These are phyloP conservation scores for Ophiostoma tasmaniense DNA, from an alignment of 2,329 filamentous ascomycete genomes.

Conservation along the genomic window DNA sequence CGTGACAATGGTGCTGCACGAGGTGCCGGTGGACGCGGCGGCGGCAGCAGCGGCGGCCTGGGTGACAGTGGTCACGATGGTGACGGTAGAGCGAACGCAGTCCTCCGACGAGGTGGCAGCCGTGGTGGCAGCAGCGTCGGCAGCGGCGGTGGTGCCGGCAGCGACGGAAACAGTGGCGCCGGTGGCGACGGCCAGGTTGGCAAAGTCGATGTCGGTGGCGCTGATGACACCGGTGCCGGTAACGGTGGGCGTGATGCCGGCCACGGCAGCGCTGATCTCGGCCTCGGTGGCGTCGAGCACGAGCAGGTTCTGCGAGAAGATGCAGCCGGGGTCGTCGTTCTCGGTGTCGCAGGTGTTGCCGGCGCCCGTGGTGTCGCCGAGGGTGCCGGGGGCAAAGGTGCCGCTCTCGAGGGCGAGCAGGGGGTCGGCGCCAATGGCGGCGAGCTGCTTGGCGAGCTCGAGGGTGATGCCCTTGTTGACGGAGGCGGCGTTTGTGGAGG, in stretches of 20 bases:
- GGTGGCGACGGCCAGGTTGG: constrained; percentile 20
- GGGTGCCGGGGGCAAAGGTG: constrained; percentile 52
- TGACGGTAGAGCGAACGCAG: background rate
- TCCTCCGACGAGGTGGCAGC: constrained; percentile 1
- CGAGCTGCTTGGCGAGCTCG: constrained; percentile 51
- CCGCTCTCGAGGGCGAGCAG: constrained; percentile 51
- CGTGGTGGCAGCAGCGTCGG: constrained; percentile 10
- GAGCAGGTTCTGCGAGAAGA: constrained; percentile 45
- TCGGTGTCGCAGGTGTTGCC: constrained; percentile 48
- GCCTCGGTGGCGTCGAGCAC: constrained; percentile 45
- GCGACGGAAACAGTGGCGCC: constrained; percentile 12
- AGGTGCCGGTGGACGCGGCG: constrained; percentile 16
- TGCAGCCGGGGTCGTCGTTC: constrained; percentile 45
- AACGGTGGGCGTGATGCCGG: constrained; percentile 26
- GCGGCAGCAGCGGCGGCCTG: constrained; percentile 6
- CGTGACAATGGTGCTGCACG: constrained; percentile 17
- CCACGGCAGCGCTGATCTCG: constrained; percentile 46
- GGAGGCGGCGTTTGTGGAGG: constrained; percentile 42
- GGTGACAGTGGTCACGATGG: background rate
- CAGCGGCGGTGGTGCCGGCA: constrained; percentile 18
- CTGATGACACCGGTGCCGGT: constrained; percentile 22
- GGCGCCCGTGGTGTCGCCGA: constrained; percentile 31
- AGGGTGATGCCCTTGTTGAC: constrained; percentile 54
- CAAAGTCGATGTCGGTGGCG: constrained; percentile 23
- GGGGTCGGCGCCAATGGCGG: constrained; percentile 53